Percentiles rank a stretch among this genome's conserved stretches.
These are phyloP conservation scores for Puccinia polysora DNA, from an alignment of 1,284 basidiomycete species.

Conservation along the genomic window DNA sequence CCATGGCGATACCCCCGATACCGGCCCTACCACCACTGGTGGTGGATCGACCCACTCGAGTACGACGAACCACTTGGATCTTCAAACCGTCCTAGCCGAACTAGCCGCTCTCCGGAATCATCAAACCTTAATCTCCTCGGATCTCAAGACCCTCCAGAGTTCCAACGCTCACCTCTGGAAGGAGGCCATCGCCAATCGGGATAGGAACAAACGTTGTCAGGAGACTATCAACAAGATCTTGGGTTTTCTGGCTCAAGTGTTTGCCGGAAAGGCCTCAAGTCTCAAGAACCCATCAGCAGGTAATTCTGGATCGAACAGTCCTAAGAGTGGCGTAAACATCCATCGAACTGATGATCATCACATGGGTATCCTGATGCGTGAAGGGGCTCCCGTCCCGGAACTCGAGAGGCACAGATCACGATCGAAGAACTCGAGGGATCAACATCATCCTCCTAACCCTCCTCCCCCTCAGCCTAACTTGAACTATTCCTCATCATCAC, in stretches of 20 bases:
- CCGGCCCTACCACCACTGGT: constrained; percentile 2
- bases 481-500: constrained; percentile 5
- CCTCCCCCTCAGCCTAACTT: constrained; percentile 1
- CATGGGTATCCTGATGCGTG: constrained; percentile 12
- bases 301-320: constrained; percentile 22
- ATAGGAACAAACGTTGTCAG: constrained; percentile 81
- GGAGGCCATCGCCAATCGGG: constrained; percentile 73
- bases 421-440: constrained; percentile 19
- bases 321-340: constrained; percentile 11
- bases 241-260: constrained; percentile 86
- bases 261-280: constrained; percentile 59
- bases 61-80: constrained; percentile 55
- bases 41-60: constrained; percentile 14
- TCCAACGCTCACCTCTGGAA: constrained; percentile 89
- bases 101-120: constrained; percentile 85
- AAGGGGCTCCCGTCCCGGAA: constrained; percentile 14
- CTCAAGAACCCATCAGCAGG: constrained; percentile 12
- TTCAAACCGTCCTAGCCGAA: constrained; percentile 71
- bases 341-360: constrained; percentile 17
- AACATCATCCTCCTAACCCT: neutral
- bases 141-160: constrained; percentile 78
- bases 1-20: neutral
- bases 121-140: constrained; percentile 79
- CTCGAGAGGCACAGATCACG: constrained; percentile 3
- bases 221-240: constrained; percentile 96